Base-by-base conservation (phyloP, 106 monocot genomes). In the Dendrobium chrysotoxum region DNA sequence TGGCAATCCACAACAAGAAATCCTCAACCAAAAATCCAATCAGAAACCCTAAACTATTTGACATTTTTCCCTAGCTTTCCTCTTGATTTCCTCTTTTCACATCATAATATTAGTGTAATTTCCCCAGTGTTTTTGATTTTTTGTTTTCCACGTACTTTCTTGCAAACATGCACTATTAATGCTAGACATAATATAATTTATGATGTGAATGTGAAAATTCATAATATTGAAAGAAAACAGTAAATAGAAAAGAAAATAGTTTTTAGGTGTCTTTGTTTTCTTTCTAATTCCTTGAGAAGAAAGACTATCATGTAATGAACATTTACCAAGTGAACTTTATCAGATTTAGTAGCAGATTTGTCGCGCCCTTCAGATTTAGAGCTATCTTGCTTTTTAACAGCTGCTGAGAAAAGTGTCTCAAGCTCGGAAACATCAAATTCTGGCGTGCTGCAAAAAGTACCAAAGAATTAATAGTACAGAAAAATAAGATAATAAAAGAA, bases 381-480 rank as follows among this genome's bases (percentile, higher is more conserved):
- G n/a, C n/a, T n/a, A n/a, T n/a, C n/a, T n/a, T n/a, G n/a, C n/a
- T n/a, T n/a, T n/a, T n/a, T 88, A 78, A 90, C 88, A 80, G 85
- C 88, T 70, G 94, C 88, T 78, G 99, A 86, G 82, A 99, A 99
- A 46, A 99, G 91, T 42, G 58, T 83, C 81, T 95, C 99, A 77
- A 99, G 86, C 85, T 99, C 99, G 78, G 90, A 85, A 45, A 95
- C 95, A 86, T 99, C 99, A 87, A 99, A 93, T 82, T 95, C 99
- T 82, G 92, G 86, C 53, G 80, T 84, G 80, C 98, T 98, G 83
- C 68, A 79, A 85, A 84, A 73, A 81, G 18, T 20, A 17, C 12
- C 23, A n/a, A 18, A 68, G 15, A 68, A 73, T 73, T 1, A 73
- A 20, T 17, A 39, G 73, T 73, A 28, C 7, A 41, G 40, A 73